phyloP scores from a whole-genome alignment of 805 yeast species.

The Kuraishia borneana region DNA sequence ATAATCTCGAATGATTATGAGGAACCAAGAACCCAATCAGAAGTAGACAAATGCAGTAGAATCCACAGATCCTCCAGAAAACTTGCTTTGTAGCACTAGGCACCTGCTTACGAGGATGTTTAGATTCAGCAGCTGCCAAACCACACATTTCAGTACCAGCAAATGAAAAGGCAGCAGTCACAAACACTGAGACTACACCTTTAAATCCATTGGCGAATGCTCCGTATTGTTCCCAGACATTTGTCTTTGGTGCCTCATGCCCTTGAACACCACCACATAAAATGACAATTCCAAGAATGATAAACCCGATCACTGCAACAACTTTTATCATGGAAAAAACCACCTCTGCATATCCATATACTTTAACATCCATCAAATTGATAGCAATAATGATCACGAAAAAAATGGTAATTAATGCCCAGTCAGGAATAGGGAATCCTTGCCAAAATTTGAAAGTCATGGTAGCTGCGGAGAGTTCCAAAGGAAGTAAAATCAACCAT shows the following conservation, averaged over 20 bases:
- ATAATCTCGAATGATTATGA: constrained; percentile 23
- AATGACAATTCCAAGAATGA: constrained; percentile 40
- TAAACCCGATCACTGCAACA: constrained; percentile 37
- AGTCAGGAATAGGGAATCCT: constrained; percentile 27
- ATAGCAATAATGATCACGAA: constrained; percentile 34
- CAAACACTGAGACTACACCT: constrained; percentile 42
- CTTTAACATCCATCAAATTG: constrained; percentile 42
- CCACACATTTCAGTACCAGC: constrained; percentile 44
- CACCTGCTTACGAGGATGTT: constrained; percentile 32
- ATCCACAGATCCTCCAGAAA: constrained; percentile 40
- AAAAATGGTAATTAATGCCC: constrained; percentile 39
- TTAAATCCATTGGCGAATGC: constrained; percentile 33
- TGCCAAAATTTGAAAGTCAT: constrained; percentile 41
- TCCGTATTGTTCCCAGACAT: constrained; percentile 34
- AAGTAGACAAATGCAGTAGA: constrained; percentile 32
- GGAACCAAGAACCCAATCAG: constrained; percentile 38
- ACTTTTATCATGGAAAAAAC: constrained; percentile 37
- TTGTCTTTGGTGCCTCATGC: constrained; percentile 30
- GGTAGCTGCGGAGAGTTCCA: constrained; percentile 43
- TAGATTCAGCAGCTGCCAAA: constrained; percentile 37
- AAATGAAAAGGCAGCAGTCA: constrained; percentile 44
- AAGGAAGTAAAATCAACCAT: constrained; percentile 39
- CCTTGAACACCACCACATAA: constrained; percentile 38
- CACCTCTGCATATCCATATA: constrained; percentile 46
- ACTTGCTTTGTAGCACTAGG: constrained; percentile 46